A percentile compares a stretch with the other conserved stretches of the same genome.
These are phyloP conservation scores for Fragaria vesca DNA, from an alignment of 306 rosid species.

Conservation along the genomic window DNA sequence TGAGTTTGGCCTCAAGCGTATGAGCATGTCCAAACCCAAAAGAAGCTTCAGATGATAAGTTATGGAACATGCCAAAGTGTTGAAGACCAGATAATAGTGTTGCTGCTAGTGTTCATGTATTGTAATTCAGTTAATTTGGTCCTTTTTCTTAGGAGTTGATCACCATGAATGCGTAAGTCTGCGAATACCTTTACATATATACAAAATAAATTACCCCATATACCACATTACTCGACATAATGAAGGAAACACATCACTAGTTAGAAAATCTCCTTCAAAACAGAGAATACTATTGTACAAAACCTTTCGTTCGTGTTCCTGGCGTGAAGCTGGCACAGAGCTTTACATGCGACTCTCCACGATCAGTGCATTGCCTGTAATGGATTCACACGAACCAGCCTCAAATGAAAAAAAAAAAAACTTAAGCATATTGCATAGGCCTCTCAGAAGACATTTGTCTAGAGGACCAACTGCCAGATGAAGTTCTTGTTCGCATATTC, in stretches of 20 bases:
- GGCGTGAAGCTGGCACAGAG: background rate
- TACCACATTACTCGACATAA: background rate
- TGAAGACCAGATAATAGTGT: too few relatives aligned
- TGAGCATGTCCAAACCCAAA: too few relatives aligned
- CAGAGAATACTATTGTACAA: background rate
- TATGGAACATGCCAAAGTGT: too few relatives aligned
- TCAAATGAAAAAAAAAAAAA: too few relatives aligned
- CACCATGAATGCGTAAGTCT: background rate
- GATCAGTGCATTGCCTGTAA: background rate
- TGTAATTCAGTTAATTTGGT: background rate
- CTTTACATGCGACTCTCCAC: constrained; percentile 1
- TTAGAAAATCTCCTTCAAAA: background rate
- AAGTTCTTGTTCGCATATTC: background rate
- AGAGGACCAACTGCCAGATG: background rate
- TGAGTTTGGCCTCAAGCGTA: too few relatives aligned
- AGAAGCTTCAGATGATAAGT: too few relatives aligned
- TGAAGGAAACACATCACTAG: background rate
- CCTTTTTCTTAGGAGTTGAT: background rate
- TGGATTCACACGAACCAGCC: too few relatives aligned
- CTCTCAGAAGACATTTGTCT: too few relatives aligned
- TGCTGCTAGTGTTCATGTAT: too few relatives aligned
- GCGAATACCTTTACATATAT: background rate
- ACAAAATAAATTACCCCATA: background rate
- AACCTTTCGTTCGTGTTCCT: background rate
- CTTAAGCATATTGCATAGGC: too few relatives aligned